These are phyloP conservation scores for Zasmidium citrigriseum DNA, from an alignment of 2,329 filamentous ascomycete species.

Conservation along the genomic window DNA sequence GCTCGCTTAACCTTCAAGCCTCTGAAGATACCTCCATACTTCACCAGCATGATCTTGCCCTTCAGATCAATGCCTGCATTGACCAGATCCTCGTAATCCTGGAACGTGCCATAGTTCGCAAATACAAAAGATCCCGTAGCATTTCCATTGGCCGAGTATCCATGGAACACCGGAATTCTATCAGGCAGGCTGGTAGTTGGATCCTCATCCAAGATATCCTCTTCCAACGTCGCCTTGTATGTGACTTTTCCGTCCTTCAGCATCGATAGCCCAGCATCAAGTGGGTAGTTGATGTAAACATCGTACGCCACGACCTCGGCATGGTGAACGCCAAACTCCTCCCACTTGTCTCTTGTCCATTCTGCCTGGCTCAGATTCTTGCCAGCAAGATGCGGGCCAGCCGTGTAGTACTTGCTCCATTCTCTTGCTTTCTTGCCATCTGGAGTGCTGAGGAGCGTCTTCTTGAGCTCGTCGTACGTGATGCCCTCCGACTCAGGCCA, in stretches of 20 bases:
- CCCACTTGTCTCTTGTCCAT: slow-evolving; percentile 53
- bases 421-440: slow-evolving; percentile 52
- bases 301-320: slow-evolving; percentile 52
- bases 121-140: slow-evolving; percentile 86
- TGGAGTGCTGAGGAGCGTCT: slow-evolving; percentile 57
- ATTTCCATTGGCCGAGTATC: slow-evolving; percentile 89
- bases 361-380: slow-evolving; percentile 55
- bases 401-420: slow-evolving; percentile 54
- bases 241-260: slow-evolving; percentile 40
- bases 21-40: slow-evolving; percentile 84
- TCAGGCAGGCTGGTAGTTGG: slow-evolving; percentile 71
- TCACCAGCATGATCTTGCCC: slow-evolving; percentile 84
- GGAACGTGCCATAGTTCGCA: slow-evolving; percentile 86
- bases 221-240: slow-evolving; percentile 68
- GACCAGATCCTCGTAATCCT: slow-evolving; percentile 80
- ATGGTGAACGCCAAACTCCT: slow-evolving; percentile 49
- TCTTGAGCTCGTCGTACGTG: slow-evolving; percentile 56
- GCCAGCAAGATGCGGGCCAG: slow-evolving; percentile 53
- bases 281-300: slow-evolving; percentile 54
- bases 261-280: slow-evolving; percentile 41
- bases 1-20: slow-evolving; percentile 92
- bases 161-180: slow-evolving; percentile 87
- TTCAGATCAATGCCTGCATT: slow-evolving; percentile 72
- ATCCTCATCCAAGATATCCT: slow-evolving; percentile 83
- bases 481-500: slow-evolving; percentile 51